A percentile compares a stretch with the other conserved stretches of the same genome.
These are phyloP conservation scores for Eragrostis tef DNA, from an alignment of 202 grass and related monocot genomes.

Conservation along the genomic window DNA sequence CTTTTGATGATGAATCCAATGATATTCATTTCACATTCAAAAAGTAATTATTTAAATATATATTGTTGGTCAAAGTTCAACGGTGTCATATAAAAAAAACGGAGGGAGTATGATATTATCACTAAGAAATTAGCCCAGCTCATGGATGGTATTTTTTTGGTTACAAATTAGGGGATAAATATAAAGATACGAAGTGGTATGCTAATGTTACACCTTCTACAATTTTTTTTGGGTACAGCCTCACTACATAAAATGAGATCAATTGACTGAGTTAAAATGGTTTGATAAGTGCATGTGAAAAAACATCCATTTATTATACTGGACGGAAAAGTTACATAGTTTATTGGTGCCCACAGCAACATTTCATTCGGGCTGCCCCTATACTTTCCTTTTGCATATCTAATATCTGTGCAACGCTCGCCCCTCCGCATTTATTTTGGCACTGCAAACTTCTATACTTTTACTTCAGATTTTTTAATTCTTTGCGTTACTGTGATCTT, in stretches of 20 bases:
- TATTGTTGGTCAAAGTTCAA: too few relatives aligned
- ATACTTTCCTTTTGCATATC: not conserved
- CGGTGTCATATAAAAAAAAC: too few relatives aligned
- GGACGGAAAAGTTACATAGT: not conserved
- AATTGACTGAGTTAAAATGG: constrained; percentile 7
- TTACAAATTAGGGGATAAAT: constrained; percentile 10
- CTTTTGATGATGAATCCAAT: too few relatives aligned
- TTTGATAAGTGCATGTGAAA: constrained; percentile 5
- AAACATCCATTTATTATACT: constrained; percentile 6
- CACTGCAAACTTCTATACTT: not conserved
- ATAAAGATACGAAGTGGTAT: not conserved
- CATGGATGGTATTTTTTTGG: not conserved
- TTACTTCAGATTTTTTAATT: not conserved
- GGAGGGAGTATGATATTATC: too few relatives aligned
- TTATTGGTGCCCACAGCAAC: constrained; percentile 1
- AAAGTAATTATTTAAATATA: too few relatives aligned
- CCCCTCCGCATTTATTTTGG: not conserved
- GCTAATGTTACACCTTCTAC: not conserved
- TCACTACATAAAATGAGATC: constrained; percentile 1
- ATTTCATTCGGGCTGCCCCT: not conserved
- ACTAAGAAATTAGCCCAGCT: not conserved
- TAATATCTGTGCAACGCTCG: not conserved
- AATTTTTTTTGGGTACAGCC: not conserved
- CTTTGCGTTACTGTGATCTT: not conserved
- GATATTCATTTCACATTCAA: too few relatives aligned